Base-by-base conservation (phyloP, 1,139 yeast species). In the Hansenula anomala region DNA sequence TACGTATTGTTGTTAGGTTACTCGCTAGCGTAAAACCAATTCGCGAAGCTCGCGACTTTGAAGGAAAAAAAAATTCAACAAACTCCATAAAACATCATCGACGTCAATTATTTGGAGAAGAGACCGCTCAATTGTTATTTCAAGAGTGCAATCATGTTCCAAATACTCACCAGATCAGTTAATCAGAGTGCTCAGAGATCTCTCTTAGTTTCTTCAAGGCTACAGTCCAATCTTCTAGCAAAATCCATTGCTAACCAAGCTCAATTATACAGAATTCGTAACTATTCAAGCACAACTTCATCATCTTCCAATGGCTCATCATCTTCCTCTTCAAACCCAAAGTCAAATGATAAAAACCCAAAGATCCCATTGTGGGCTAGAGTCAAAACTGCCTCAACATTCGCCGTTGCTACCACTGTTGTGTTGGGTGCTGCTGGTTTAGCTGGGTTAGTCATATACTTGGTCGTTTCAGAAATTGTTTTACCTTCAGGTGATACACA, bases 401-500 rank as follows among this genome's bases (percentile, higher is more conserved):
- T 82, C 46, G 69, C 83, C 3, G 59, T 74, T 12, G 78, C 89
- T 2, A 69, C 88, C 0, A 58, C 75, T 4, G 55, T 83, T 33
- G 87, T 84, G 0, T 49, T 81, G 14, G 86, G 84, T 9, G 89
- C 88, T 1, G 59, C 80, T 2, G 88, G 84, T 17, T 67, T 84
- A 10, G 78, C 78, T 0, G 66, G 85, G 1, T 68, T 88, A 23
- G 95, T 89, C 26, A 67, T 87, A 4, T 89, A 87, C 60, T 71
- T 87, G 47, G 77, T 89, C 28, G 74, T 85, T 15, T 73, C 85
- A 4, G 97, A 89, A 57, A 64, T 89, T 30, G 77, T 88, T 48
- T 73, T 90, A 40, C 96, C 97, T 9, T 81, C 95, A 0, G 95
- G 96, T 20, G 97, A 89, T 56, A 90, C 95, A 2, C 83, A 83